Evolutionary conservation across 306 rosid genomes (phyloP), one percentile per base, ranked within the genome.

Genomic region (Astragalus glycyphyllos): DNA sequence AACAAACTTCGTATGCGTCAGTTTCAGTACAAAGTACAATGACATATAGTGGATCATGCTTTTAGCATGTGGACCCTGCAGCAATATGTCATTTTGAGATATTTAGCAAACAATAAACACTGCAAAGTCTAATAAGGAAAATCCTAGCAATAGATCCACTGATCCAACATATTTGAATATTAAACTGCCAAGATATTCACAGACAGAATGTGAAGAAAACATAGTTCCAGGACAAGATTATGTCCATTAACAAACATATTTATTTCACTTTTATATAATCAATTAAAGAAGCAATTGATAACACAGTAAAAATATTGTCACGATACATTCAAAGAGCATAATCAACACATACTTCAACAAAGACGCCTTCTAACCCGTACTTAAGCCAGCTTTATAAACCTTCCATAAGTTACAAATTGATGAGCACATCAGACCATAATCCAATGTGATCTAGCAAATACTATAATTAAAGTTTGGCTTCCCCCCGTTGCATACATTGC

Each of bases 11-110:
- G 71, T 42, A 66, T 68, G 80, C 16, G 76, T 75, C 76, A 82
- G 29, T 75, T 84, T 83, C 41, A 86, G 75, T 59, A 87, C 69
- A 75, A 83, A 80, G 85, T 58, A 86, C 59, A 82, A 78, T 64
- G 88, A 69, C 77, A 83, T 41, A 48, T 72, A 74, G 26, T 78
- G 82, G 62, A 79, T 55, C 83, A 46, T 60, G 70, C 81, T 40
- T 78, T 81, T 71, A 64, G 81, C 71, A 75, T 35, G 80, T 29
- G 40, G 68, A 74, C 62, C 88, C 96, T 91, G 97, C 85, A 83
- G 90, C 83, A 83, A 79, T 31, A 31, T 9, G 68, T 64, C 11
- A 38, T 56, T 60, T 68, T 7, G 67, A 76, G 64, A 62, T 62
- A 76, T 68, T 62, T 58, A 71, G 58, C 44, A 32, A 60, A 56